phyloP scores from a whole-genome alignment of 2,329 filamentous ascomycete genomes.

The Aspergillus pseudoterreus region DNA sequence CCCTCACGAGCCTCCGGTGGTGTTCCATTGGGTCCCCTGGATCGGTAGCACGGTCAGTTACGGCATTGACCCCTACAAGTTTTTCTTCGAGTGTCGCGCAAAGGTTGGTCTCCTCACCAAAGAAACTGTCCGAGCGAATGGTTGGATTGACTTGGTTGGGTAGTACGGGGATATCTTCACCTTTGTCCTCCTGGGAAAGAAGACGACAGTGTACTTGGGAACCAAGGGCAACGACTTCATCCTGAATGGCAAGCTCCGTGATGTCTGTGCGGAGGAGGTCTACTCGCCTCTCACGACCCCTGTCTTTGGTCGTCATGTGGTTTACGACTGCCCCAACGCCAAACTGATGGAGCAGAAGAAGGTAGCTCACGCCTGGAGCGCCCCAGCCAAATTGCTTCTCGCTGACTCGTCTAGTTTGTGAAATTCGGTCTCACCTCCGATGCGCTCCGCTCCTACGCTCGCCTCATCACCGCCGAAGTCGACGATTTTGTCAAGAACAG shows the following conservation, averaged over 20 bases:
- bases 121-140: not conserved
- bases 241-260: constrained; percentile 83
- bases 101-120: constrained; percentile 56
- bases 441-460: constrained; percentile 68
- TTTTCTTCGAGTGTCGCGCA: constrained; percentile 62
- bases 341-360: constrained; percentile 98
- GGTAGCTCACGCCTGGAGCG: constrained; percentile 46
- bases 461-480: constrained; percentile 72
- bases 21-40: constrained; percentile 65
- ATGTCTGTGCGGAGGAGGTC: constrained; percentile 86
- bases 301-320: constrained; percentile 78
- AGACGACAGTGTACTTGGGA: constrained; percentile 81
- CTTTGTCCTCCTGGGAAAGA: constrained; percentile 82
- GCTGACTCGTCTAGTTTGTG: constrained; percentile 48
- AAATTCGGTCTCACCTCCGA: constrained; percentile 62
- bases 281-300: constrained; percentile 71
- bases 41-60: constrained; percentile 90
- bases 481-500: constrained; percentile 67
- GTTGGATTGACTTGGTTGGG: not conserved
- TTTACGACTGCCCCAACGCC: constrained; percentile 85
- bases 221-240: constrained; percentile 86
- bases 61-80: constrained; percentile 74
- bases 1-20: constrained; percentile 68
- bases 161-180: constrained; percentile 88
- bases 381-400: constrained; percentile 6